Percentiles rank a stretch among this genome's conserved stretches.
phyloP scores from a whole-genome alignment of 345 rosid species.

The Pistacia vera region DNA sequence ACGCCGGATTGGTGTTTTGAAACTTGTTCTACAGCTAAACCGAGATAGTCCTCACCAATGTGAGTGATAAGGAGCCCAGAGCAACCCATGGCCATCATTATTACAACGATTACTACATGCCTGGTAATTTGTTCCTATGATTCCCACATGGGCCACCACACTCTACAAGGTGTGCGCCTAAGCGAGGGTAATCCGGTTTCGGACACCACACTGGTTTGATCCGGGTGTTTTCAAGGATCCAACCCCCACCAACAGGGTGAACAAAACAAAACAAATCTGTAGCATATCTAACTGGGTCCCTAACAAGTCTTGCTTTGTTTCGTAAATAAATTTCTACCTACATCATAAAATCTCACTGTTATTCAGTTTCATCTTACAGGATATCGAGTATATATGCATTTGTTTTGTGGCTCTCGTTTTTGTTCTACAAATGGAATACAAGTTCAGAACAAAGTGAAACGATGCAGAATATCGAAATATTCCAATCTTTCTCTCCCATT shows the following conservation, averaged over 20 bases:
- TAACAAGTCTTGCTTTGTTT: background rate
- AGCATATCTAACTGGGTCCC: background rate
- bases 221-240: no score
- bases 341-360: no score
- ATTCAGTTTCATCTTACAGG: background rate
- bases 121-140: no score
- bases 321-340: no score
- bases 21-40: background rate
- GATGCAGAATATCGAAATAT: slow-evolving; percentile 13
- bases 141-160: no score
- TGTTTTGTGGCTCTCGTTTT: background rate
- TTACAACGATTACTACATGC: no score
- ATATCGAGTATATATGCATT: background rate
- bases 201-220: no score
- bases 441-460: background rate
- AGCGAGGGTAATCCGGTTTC: no score
- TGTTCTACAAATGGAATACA: background rate
- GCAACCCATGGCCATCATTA: no score
- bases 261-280: background rate
- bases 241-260: background rate
- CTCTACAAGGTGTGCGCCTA: no score
- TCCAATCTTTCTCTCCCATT: background rate
- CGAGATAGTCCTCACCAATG: no score
- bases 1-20: background rate
- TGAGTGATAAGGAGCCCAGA: no score